Evolutionary conservation across 2,329 filamentous ascomycete genomes (phyloP), one percentile per base, ranked within the genome.

Genomic region (Colletotrichum agaves): DNA sequence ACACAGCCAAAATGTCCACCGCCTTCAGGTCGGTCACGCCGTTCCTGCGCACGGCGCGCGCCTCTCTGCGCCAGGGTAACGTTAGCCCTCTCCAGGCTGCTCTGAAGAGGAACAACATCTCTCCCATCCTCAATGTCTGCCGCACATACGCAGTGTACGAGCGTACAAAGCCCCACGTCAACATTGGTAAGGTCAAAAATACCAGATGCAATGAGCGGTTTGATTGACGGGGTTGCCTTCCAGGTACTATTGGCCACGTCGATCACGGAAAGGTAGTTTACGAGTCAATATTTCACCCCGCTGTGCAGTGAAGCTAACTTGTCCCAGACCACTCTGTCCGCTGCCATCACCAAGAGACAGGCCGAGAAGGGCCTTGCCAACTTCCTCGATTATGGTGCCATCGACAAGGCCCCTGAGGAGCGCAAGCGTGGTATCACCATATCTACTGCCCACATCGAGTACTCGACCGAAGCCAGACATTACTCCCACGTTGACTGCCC

Each of bases 341-440:
- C 96, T 72, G 96, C 96, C 78, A 99, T 99, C 85, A 99, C 96
- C 77, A 99, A 99, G 87, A 89, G 95, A 80, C 96, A 98, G 83
- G 90, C 96, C 74, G 92, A 95, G 78, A 98, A 98, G 87, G 95
- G 96, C 71, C 85, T 93, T 75, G 96, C 96, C 79, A 94, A 84
- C 84, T 99, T 96, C 86, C 91, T 98, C 79, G 96, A 98, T 63
- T 99, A 99, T 87, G 94, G 93, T 79, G 86, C 96, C 78, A 99
- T 99, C 80, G 96, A 99, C 86, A 99, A 98, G 87, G 96, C 96
- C 62, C 96, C 96, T 73, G 96, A 99, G 84, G 96, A 99, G 89
- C 92, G 96, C 79, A 98, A 98, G 89, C 95, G 96, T 89, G 96
- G 96, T 91, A 99, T 99, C 84, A 99, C 96, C 80, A 99, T 99